Percentiles rank a stretch among this genome's conserved stretches.
These are phyloP conservation scores for Termitomyces sp. DNA, from an alignment of 768 basidiomycete species.

Conservation along the genomic window DNA sequence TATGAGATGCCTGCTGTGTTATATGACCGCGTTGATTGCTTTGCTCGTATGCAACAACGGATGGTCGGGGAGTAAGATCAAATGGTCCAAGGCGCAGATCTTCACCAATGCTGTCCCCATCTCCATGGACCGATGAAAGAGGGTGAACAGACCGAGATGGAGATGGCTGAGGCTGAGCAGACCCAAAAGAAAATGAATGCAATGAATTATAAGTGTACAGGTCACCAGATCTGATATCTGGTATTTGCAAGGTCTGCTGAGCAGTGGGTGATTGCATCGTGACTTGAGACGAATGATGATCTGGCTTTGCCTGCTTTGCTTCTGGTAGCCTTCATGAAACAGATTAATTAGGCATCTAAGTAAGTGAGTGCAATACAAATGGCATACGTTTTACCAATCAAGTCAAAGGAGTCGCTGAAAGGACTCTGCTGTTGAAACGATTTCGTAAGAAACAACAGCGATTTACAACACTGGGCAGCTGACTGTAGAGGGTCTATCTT, in stretches of 20 bases:
- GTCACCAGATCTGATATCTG: conserved; percentile 15
- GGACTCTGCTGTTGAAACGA: conserved; percentile 5
- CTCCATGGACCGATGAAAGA: conserved; percentile 25
- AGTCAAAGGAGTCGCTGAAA: neutral
- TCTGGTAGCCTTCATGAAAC: conserved; percentile 10
- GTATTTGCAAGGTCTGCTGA: conserved; percentile 4
- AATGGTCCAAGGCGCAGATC: conserved; percentile 24
- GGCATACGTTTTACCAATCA: conserved; percentile 7
- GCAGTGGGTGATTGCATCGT: neutral
- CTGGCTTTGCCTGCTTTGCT: conserved; percentile 6
- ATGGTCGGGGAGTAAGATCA: conserved; percentile 49
- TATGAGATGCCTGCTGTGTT: conserved; percentile 20
- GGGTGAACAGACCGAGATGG: conserved; percentile 30
- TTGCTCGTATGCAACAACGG: conserved; percentile 30
- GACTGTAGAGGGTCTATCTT: conserved; percentile 7
- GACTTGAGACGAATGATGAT: conserved; percentile 6
- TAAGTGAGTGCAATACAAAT: neutral
- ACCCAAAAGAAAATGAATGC: conserved; percentile 43
- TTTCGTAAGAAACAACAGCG: conserved; percentile 3
- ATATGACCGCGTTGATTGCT: conserved; percentile 24
- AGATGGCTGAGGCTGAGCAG: conserved; percentile 27
- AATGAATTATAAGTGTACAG: conserved; percentile 41
- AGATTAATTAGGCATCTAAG: neutral
- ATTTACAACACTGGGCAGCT: conserved; percentile 1
- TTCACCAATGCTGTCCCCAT: conserved; percentile 30